Percentiles rank a stretch among this genome's conserved stretches.
phyloP scores from a whole-genome alignment of 176 grass and related monocot genomes.

The Bolboschoenus planiculmis region DNA sequence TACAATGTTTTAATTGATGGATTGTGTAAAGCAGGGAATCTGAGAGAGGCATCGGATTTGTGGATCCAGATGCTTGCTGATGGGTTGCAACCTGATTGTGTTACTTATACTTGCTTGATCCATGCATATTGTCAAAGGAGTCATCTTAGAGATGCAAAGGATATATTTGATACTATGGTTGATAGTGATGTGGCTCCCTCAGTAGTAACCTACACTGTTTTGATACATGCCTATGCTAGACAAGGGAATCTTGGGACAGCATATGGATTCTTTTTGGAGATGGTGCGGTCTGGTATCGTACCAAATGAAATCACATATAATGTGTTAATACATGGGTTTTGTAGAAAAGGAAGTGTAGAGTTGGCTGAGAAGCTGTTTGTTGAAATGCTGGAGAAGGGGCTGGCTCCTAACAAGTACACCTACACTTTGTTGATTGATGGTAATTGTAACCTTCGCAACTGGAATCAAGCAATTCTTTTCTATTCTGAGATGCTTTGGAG shows the following conservation, averaged over 20 bases:
- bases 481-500: constrained; percentile 69
- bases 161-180: constrained; percentile 40
- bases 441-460: constrained; percentile 46
- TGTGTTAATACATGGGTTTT: constrained; percentile 57
- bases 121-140: constrained; percentile 56
- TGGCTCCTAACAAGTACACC: constrained; percentile 59
- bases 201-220: constrained; percentile 56
- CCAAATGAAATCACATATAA: constrained; percentile 77
- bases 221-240: constrained; percentile 56
- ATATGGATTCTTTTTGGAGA: constrained; percentile 45
- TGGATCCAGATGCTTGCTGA: constrained; percentile 47
- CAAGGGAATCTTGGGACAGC: constrained; percentile 45
- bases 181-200: constrained; percentile 41
- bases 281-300: constrained; percentile 35
- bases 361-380: constrained; percentile 57
- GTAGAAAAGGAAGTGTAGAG: constrained; percentile 39
- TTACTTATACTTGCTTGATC: constrained; percentile 83
- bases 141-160: constrained; percentile 47
- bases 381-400: constrained; percentile 48
- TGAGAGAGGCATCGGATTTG: constrained; percentile 42
- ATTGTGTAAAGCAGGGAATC: constrained; percentile 58
- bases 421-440: constrained; percentile 64
- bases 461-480: constrained; percentile 47
- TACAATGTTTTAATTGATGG: constrained; percentile 82
- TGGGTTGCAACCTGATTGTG: constrained; percentile 54